A percentile compares a stretch with the other conserved stretches of the same genome.
Conservation (phyloP, 768 basidiomycete species). For the Sporobolomyces pararoseus region DNA sequence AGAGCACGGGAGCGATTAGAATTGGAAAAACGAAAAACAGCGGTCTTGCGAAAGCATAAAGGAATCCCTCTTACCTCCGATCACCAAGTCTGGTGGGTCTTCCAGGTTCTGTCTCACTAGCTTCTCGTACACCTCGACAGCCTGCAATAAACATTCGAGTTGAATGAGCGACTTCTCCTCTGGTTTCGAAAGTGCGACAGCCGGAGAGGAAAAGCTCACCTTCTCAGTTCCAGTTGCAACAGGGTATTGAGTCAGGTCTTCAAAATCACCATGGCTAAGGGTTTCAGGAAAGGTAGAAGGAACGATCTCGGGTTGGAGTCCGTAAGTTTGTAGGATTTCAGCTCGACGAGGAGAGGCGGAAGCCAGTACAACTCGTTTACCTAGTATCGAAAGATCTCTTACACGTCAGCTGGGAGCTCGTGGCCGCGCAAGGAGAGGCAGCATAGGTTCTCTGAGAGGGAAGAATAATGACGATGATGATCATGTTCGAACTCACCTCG, state of each 20-base stretch:
- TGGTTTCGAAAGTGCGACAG: no score
- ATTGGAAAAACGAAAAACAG: no score
- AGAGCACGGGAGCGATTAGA: no score
- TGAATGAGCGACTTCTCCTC: no score
- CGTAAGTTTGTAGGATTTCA: slow-evolving; percentile 51
- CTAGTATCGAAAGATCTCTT: no score
- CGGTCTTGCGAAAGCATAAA: no score
- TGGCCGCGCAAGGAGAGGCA: no score
- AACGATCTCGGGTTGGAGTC: slow-evolving; percentile 65
- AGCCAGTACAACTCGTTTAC: slow-evolving; percentile 44
- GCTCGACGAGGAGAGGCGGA: slow-evolving; percentile 39
- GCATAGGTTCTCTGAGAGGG: no score
- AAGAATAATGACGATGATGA: not conserved
- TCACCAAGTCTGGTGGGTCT: slow-evolving; percentile 73
- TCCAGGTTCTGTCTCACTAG: slow-evolving; percentile 65
- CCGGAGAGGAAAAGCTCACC: slow-evolving; percentile 44
- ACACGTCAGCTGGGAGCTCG: no score
- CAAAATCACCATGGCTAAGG: slow-evolving; percentile 63
- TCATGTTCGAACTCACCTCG: not conserved
- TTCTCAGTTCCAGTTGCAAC: slow-evolving; percentile 72
- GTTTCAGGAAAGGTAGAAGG: slow-evolving; percentile 79
- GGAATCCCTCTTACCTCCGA: slow-evolving; percentile 67
- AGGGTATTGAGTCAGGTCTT: slow-evolving; percentile 68
- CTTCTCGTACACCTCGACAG: slow-evolving; percentile 79
- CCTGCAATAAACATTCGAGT: slow-evolving; percentile 49